These are phyloP conservation scores for Podospora australis DNA, from an alignment of 495 filamentous ascomycete genomes.

Conservation along the genomic window DNA sequence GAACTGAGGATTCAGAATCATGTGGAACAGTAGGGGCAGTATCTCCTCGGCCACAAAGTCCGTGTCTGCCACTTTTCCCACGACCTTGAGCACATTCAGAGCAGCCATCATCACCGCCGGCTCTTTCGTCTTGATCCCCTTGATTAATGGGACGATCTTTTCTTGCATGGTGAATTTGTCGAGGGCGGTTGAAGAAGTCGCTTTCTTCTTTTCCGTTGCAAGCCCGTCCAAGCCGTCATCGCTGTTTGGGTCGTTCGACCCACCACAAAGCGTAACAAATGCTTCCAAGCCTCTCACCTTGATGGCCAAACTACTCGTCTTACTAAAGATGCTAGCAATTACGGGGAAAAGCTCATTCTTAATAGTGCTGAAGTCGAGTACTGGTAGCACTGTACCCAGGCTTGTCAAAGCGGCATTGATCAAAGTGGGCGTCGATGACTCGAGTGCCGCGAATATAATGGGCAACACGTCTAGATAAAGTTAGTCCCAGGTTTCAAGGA, in stretches of 20 bases:
- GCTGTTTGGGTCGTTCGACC: conserved; percentile 42
- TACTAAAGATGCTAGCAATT: conserved; percentile 81
- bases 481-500: conserved; percentile 14
- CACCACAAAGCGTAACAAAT: conserved; percentile 83
- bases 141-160: conserved; percentile 84
- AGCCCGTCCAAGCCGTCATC: conserved; percentile 71
- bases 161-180: conserved; percentile 98
- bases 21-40: conserved; percentile 82
- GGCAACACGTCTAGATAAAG: conserved; percentile 66
- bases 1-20: conserved; percentile 83
- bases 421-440: conserved; percentile 79
- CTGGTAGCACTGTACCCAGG: conserved; percentile 65
- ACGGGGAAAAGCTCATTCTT: conserved; percentile 94
- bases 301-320: conserved; percentile 86
- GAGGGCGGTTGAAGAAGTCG: conserved; percentile 63
- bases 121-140: conserved; percentile 94
- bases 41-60: conserved; percentile 94
- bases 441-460: conserved; percentile 70
- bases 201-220: conserved; percentile 43
- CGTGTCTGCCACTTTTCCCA: conserved; percentile 73
- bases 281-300: conserved; percentile 89
- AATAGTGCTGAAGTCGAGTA: conserved; percentile 90
- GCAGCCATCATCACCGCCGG: conserved; percentile 96
- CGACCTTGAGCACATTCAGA: conserved; percentile 71
- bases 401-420: conserved; percentile 77